phyloP scores from a whole-genome alignment of 495 filamentous ascomycete species.

The Viridothelium virens region DNA sequence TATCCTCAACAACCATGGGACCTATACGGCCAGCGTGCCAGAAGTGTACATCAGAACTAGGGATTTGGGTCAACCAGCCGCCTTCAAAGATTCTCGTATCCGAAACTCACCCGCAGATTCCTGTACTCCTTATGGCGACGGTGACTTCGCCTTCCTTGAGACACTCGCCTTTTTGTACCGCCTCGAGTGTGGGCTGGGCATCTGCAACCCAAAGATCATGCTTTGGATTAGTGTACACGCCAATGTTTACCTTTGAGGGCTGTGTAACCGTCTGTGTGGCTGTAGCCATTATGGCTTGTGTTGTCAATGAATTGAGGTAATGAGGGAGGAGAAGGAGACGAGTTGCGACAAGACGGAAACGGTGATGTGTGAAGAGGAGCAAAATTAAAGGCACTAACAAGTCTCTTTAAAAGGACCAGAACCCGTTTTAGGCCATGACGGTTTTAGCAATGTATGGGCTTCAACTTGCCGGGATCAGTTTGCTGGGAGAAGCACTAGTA shows the following conservation, averaged over 20 bases:
- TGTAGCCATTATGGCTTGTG: constrained; percentile 18
- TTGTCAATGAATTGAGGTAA: too few species aligned
- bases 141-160: constrained; percentile 77
- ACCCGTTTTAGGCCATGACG: neutral
- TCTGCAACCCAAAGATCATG: constrained; percentile 88
- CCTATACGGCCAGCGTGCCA: constrained; percentile 91
- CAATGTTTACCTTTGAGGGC: constrained; percentile 71
- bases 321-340: neutral
- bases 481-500: neutral
- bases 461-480: neutral
- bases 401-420: too few species aligned
- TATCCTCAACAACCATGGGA: constrained; percentile 80
- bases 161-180: constrained; percentile 58
- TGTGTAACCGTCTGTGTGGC: constrained; percentile 24
- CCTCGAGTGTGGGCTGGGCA: constrained; percentile 64
- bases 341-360: neutral
- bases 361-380: too few species aligned
- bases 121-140: constrained; percentile 77
- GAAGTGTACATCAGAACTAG: constrained; percentile 88
- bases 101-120: constrained; percentile 74
- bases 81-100: neutral
- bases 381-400: too few species aligned
- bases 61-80: neutral
- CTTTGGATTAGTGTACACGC: constrained; percentile 85
- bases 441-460: neutral